Evolutionary conservation across 257 asterid species (phyloP).

Genomic region (Solanum corneliomulleri): DNA sequence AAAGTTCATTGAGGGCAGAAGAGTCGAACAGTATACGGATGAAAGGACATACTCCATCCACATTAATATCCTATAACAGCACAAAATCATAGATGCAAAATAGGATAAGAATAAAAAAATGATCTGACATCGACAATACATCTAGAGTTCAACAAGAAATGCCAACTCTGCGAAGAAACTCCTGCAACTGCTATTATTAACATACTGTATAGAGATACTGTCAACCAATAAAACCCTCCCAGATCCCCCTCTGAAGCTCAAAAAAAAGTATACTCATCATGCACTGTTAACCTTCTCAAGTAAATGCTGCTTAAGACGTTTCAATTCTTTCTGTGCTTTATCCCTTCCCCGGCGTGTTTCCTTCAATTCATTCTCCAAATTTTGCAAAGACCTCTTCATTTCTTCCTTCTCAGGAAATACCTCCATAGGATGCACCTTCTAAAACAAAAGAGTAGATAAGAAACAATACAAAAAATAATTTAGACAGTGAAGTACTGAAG

Average conservation of each 20-base stretch:
- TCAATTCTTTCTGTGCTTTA: constrained; percentile 67
- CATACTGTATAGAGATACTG: background rate
- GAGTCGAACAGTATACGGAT: background rate
- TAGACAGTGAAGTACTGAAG: background rate
- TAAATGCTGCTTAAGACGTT: constrained; percentile 91
- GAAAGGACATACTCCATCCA: background rate
- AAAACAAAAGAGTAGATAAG: constrained; percentile 10
- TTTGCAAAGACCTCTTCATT: constrained; percentile 49
- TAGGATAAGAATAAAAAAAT: background rate
- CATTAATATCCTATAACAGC: background rate
- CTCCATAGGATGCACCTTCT: constrained; percentile 27
- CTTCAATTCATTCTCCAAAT: constrained; percentile 69
- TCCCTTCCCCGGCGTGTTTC: constrained; percentile 63
- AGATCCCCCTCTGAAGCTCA: background rate
- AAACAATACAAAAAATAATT: background rate
- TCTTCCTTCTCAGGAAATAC: constrained; percentile 50
- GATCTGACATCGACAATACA: background rate
- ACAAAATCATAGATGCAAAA: background rate
- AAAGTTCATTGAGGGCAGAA: background rate
- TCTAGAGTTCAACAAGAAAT: background rate
- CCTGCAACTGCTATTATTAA: background rate
- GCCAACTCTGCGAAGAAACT: background rate
- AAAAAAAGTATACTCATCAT: background rate
- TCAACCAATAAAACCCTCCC: background rate
- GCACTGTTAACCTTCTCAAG: constrained; percentile 62